phyloP scores from a whole-genome alignment of 805 yeast genomes.

The Wickerhamomyces bisporus region DNA sequence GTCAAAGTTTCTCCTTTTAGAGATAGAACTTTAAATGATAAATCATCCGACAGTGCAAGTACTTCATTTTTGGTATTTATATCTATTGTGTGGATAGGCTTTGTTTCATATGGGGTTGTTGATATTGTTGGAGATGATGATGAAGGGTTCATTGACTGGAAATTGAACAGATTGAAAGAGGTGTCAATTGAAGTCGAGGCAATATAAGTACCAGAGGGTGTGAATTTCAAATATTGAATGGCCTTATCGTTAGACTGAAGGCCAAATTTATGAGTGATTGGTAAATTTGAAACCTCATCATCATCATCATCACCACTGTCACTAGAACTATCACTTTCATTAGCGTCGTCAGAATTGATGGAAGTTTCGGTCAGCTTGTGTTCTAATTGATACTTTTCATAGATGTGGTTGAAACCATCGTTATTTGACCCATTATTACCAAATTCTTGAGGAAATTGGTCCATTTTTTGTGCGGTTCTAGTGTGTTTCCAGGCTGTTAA shows the following conservation, averaged over 20 bases:
- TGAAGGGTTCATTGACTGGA: conserved; percentile 26
- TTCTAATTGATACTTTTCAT: no score
- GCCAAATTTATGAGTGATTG: conserved; percentile 29
- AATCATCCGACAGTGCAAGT: conserved; percentile 9
- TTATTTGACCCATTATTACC: neutral
- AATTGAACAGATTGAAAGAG: conserved; percentile 27
- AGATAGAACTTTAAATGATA: conserved; percentile 14
- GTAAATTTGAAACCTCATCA: conserved; percentile 25
- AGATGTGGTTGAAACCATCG: neutral
- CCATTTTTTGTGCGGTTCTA: no score
- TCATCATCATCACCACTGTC: conserved; percentile 21
- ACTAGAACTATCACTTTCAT: conserved; percentile 5
- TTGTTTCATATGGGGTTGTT: conserved; percentile 12
- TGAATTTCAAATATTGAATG: conserved; percentile 21
- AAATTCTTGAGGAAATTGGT: no score
- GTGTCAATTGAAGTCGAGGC: conserved; percentile 24
- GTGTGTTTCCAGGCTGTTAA: no score
- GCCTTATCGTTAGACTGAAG: conserved; percentile 17
- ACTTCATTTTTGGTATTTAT: conserved; percentile 2
- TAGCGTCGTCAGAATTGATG: conserved; percentile 2
- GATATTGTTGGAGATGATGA: conserved; percentile 9
- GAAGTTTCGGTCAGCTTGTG: neutral
- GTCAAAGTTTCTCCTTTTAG: conserved; percentile 10
- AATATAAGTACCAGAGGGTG: conserved; percentile 24
- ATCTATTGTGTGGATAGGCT: conserved; percentile 6